These are phyloP conservation scores for Calonectria henricotiae DNA, from an alignment of 2,329 filamentous ascomycete species.

Conservation along the genomic window DNA sequence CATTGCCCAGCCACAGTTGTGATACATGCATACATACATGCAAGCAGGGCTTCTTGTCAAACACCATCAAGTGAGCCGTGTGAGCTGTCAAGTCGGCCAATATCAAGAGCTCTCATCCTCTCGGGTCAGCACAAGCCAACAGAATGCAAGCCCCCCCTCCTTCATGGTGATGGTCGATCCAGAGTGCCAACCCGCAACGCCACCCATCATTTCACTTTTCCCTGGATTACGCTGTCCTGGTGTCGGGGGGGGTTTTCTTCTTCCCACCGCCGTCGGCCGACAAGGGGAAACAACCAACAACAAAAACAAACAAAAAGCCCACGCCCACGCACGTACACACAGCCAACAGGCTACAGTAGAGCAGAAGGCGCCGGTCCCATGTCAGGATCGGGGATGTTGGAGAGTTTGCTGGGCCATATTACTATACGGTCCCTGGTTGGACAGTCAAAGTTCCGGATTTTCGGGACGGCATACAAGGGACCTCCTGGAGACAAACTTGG, in stretches of 20 bases:
- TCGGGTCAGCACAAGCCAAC: conserved; percentile 2
- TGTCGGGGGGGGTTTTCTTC: not conserved
- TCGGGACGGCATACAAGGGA: conserved; percentile 45
- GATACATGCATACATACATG: not conserved
- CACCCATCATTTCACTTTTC: conserved; percentile 33
- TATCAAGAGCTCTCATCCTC: conserved; percentile 2
- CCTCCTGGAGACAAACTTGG: conserved; percentile 28
- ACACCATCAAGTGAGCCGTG: conserved; percentile 6
- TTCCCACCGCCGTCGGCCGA: not conserved
- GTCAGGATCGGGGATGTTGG: conserved; percentile 11
- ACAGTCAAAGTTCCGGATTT: conserved; percentile 40
- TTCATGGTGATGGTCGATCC: conserved; percentile 13
- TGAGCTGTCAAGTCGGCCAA: conserved; percentile 3
- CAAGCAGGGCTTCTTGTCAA: conserved; percentile 17
- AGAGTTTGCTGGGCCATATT: conserved; percentile 19
- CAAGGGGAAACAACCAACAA: not conserved
- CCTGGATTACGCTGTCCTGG: conserved; percentile 1
- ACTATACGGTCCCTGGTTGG: conserved; percentile 15
- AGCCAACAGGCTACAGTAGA: conserved; percentile 6
- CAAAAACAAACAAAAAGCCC: not conserved
- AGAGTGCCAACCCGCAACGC: conserved; percentile 29
- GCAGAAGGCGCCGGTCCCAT: conserved; percentile 9
- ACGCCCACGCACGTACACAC: conserved; percentile 6
- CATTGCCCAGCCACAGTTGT: conserved; percentile 2
- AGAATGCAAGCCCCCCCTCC: conserved; percentile 4